Percentiles rank a stretch among this genome's conserved stretches.
Conservation (phyloP, 1,284 basidiomycete species). For the Heterobasidion occidentale region DNA sequence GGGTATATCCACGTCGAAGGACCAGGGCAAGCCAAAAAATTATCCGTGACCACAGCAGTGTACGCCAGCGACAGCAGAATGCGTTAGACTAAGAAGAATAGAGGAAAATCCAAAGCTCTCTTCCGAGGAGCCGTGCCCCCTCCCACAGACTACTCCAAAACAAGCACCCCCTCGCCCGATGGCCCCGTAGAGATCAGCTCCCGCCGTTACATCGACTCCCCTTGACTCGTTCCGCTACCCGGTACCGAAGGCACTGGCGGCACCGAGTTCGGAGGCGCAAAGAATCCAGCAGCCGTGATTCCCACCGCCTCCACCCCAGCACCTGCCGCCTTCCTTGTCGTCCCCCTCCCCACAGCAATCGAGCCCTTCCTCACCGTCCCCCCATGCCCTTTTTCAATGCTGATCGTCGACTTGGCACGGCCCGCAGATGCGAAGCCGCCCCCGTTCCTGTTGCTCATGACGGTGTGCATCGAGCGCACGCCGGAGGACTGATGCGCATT, state of each 20-base stretch:
- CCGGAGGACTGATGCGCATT: constrained; percentile 13
- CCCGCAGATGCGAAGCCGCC: constrained; percentile 17
- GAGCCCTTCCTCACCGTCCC: constrained; percentile 41
- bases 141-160: no score
- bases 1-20: no score
- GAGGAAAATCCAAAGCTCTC: no score
- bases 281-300: constrained; percentile 68
- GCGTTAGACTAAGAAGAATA: no score
- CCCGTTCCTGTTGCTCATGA: constrained; percentile 17
- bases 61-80: no score
- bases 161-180: no score
- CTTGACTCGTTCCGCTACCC: constrained; percentile 3
- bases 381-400: constrained; percentile 38
- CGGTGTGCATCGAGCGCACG: constrained; percentile 21
- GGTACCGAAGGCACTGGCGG: constrained; percentile 23
- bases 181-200: no score
- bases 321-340: constrained; percentile 55
- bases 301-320: constrained; percentile 64
- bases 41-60: no score
- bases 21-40: no score
- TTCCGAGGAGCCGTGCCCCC: no score
- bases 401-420: constrained; percentile 54
- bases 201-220: neutral
- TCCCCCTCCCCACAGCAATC: constrained; percentile 45
- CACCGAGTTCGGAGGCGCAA: constrained; percentile 42